phyloP scores from a whole-genome alignment of 345 rosid species.

The Eucalyptus tenuipes region DNA sequence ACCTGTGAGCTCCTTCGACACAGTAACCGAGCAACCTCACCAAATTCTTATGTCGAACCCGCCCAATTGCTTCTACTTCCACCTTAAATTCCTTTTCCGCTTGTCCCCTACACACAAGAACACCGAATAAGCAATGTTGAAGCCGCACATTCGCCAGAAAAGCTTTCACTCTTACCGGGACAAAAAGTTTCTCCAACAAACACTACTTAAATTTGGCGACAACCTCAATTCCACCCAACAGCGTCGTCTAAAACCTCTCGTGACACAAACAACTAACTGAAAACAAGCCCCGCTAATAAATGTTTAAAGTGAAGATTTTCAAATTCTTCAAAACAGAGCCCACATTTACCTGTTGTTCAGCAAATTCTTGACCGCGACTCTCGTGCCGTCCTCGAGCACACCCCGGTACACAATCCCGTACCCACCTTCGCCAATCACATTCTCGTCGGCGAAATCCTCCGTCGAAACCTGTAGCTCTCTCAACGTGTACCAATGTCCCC shows the following conservation, averaged over 20 bases:
- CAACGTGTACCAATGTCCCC: conserved; percentile 97
- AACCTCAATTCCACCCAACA: neutral
- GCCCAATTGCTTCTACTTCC: conserved; percentile 94
- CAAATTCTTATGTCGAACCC: conserved; percentile 92
- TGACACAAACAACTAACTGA: neutral
- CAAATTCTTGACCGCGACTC: conserved; percentile 79
- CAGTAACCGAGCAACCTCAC: conserved; percentile 95
- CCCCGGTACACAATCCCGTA: conserved; percentile 93
- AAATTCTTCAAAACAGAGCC: neutral
- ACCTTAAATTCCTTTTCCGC: conserved; percentile 98
- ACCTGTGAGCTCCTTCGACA: conserved; percentile 96
- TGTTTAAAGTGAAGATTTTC: neutral
- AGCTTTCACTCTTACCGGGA: neutral
- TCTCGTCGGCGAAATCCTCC: conserved; percentile 55
- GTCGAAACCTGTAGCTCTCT: conserved; percentile 91
- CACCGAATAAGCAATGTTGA: neutral
- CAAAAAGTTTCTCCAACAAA: neutral
- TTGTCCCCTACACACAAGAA: conserved; percentile 48
- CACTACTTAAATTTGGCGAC: neutral
- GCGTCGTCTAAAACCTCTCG: neutral
- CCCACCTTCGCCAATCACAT: conserved; percentile 95
- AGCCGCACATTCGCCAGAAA: neutral
- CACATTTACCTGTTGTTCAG: conserved; percentile 58
- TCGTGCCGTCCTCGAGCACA: conserved; percentile 47
- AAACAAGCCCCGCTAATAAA: neutral